phyloP scores from a whole-genome alignment of 2,329 filamentous ascomycete species.

The Aspergillus spinulosporus region DNA sequence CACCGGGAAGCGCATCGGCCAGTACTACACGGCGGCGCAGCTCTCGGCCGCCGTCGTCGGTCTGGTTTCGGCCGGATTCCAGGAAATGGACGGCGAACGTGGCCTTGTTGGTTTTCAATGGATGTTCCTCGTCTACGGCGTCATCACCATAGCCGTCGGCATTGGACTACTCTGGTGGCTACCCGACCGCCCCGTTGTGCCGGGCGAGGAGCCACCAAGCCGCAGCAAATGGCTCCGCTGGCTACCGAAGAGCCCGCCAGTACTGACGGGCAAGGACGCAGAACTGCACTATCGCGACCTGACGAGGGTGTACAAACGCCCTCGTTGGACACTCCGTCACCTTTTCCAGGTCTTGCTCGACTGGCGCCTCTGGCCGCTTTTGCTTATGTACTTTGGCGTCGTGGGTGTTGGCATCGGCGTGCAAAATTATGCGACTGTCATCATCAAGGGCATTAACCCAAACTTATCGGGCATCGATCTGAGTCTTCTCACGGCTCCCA shows the following conservation, averaged over 20 bases:
- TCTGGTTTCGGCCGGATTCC: constrained; percentile 85
- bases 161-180: constrained; percentile 83
- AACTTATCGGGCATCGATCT: constrained; percentile 71
- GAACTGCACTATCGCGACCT: constrained; percentile 80
- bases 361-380: constrained; percentile 84
- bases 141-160: constrained; percentile 71
- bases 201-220: constrained; percentile 45
- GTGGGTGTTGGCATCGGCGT: constrained; percentile 90
- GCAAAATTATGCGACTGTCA: constrained; percentile 83
- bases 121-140: constrained; percentile 87
- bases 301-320: constrained; percentile 73
- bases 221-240: constrained; percentile 53
- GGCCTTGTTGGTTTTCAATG: constrained; percentile 67
- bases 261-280: constrained; percentile 74
- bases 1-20: constrained; percentile 82
- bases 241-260: constrained; percentile 69
- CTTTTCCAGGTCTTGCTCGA: constrained; percentile 71
- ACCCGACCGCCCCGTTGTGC: constrained; percentile 75
- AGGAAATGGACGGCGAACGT: constrained; percentile 78
- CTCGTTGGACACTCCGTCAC: constrained; percentile 71
- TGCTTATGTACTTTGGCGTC: constrained; percentile 92
- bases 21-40: constrained; percentile 86
- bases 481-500: constrained; percentile 82
- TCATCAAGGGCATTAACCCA: constrained; percentile 77
- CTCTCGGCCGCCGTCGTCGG: constrained; percentile 87